Evolutionary conservation across 495 filamentous ascomycete genomes (phyloP).

Genomic region (Lepidopterella palustris): DNA sequence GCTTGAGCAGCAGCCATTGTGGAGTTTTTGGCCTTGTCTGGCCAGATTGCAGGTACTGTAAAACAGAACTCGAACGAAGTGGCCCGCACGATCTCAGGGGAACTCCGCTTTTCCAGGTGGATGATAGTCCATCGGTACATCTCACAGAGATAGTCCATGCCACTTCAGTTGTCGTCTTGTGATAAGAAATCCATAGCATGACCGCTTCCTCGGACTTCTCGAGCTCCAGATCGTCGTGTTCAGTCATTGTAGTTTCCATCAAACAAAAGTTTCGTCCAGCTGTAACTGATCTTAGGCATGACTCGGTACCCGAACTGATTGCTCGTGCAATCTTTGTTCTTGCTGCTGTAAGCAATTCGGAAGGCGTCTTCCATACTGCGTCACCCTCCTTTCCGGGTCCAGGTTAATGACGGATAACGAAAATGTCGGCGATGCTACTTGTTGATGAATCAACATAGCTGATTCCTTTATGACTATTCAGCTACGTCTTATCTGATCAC

Average conservation of each 20-base stretch:
- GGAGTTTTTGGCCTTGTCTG: conserved; percentile 30
- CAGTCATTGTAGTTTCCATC: conserved; percentile 4
- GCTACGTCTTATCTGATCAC: too few relatives aligned
- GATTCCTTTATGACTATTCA: not conserved
- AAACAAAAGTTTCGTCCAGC: conserved; percentile 12
- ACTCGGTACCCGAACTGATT: conserved; percentile 1
- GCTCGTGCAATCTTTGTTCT: not conserved
- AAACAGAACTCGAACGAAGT: conserved; percentile 35
- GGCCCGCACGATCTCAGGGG: conserved; percentile 11
- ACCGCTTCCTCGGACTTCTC: conserved; percentile 3
- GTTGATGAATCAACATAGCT: conserved; percentile 3
- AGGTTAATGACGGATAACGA: conserved; percentile 3
- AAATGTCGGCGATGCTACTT: not conserved
- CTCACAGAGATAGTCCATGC: conserved; percentile 10
- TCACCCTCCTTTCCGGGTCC: not conserved
- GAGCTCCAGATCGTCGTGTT: conserved; percentile 10
- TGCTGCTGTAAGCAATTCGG: conserved; percentile 3
- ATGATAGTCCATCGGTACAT: conserved; percentile 5
- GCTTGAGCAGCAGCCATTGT: conserved; percentile 29
- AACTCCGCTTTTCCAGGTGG: not conserved
- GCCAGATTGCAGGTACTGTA: conserved; percentile 36
- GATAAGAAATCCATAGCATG: conserved; percentile 1
- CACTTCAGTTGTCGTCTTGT: conserved; percentile 6
- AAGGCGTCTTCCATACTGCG: conserved; percentile 1
- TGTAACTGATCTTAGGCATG: conserved; percentile 7